Evolutionary conservation across 2,329 filamentous ascomycete species (phyloP).

Genomic region (Ophiosphaerella herpotricha): DNA sequence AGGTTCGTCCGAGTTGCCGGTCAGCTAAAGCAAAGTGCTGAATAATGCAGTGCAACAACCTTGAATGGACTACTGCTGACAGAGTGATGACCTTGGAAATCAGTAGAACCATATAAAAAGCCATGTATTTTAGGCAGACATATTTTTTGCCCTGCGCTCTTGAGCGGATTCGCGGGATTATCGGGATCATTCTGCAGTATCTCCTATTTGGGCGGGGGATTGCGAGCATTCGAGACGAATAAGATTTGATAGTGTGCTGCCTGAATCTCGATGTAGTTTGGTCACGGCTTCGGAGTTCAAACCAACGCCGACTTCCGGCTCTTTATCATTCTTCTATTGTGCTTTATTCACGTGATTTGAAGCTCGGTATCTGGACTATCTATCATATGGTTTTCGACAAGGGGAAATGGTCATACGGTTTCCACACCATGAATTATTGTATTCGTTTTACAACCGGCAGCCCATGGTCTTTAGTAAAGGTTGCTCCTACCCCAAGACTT

Average conservation of each 20-base stretch:
- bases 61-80: constrained; percentile 12
- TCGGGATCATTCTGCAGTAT: background rate
- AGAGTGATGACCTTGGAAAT: background rate
- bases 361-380: too few relatives aligned
- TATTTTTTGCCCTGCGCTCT: background rate
- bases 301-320: too few relatives aligned
- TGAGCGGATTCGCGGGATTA: background rate
- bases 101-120: constrained; percentile 11
- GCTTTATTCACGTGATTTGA: too few relatives aligned
- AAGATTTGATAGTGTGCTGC: background rate
- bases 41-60: background rate
- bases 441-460: too few relatives aligned
- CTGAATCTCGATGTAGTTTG: background rate
- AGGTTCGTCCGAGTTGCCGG: background rate
- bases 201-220: background rate
- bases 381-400: too few relatives aligned
- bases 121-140: constrained; percentile 16
- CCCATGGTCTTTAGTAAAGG: background rate
- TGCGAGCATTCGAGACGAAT: constrained; percentile 5
- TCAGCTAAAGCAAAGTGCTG: background rate
- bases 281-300: background rate
- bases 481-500: constrained; percentile 55
- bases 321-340: too few relatives aligned
- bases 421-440: too few relatives aligned
- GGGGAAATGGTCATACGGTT: too few relatives aligned